Evolutionary conservation across 225 moss, liverwort and hornwort species (phyloP), one percentile per base, ranked within the genome.

Genomic region (Physcomitrellopsis africana): DNA sequence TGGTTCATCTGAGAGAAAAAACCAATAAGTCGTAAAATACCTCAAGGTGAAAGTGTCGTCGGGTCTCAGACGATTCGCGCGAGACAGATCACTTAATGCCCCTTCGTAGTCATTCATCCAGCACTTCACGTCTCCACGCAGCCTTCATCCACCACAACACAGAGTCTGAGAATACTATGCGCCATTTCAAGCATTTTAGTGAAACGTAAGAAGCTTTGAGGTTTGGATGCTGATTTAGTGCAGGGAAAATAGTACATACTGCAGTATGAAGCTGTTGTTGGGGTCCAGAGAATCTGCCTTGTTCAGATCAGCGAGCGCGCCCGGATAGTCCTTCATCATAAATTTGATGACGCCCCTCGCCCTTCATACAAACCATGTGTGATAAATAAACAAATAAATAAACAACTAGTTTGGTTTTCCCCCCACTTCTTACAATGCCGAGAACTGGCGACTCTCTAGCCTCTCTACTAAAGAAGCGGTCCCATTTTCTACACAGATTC

Each of bases 71-170:
- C 56, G 49, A 41, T 89, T 77, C 17, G 86, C 83, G 20, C 24
- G 78, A 1, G 79, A 70, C 71, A 89, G 67, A 77, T 89, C 89
- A 18, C 82, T 79, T 14, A 89, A 69, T 61, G 89, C 89, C 51
- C 81, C 86, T 65, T 86, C 79, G 41, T 89, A 86, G 47, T 89
- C 83, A 49, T 79, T 80, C 68, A 86, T 72, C 82, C 89, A 89
- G 55, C 89, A 83, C 74, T 84, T 89, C 32, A 89, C 86, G 73
- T 89, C 86, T 61, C 86, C 89, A 60, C 86, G 89, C 72, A 89
- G 74, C 79, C 89, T 89, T 63, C 63, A 58, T 41, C 45, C 22
- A 60, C 2, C 63, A 55, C 44, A 46, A 52, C 37, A 65, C 11
- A 37, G 32, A 37, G 32, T 11, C 12, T 55, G 32, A 59, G 27